phyloP scores from a whole-genome alignment of 2,329 filamentous ascomycete species.

The Exophiala sideris region DNA sequence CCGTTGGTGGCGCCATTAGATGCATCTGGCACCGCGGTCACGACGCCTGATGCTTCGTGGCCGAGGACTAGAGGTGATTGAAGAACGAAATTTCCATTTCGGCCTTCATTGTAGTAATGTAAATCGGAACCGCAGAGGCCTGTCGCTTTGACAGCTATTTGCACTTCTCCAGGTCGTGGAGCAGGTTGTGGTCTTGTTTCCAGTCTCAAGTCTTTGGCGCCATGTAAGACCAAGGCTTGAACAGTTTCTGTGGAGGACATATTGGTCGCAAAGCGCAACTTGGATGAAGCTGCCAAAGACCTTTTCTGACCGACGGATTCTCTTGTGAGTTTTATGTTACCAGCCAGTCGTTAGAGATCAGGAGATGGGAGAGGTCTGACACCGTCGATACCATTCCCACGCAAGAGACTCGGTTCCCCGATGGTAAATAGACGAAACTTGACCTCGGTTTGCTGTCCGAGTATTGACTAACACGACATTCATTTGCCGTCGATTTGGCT shows the following conservation, averaged over 20 bases:
- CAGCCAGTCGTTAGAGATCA: not conserved
- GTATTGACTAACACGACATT: no score
- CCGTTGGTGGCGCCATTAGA: slow-evolving; percentile 2
- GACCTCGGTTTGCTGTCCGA: no score
- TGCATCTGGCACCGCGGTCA: slow-evolving; percentile 59
- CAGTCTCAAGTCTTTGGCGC: slow-evolving; percentile 58
- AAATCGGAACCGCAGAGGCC: slow-evolving; percentile 70
- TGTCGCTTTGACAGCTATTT: slow-evolving; percentile 62
- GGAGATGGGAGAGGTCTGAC: no score
- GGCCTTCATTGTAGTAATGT: slow-evolving; percentile 84
- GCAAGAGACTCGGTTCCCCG: no score
- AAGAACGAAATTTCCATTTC: slow-evolving; percentile 82
- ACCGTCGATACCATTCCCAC: no score
- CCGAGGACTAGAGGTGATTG: slow-evolving; percentile 77
- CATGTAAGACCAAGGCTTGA: slow-evolving; percentile 55
- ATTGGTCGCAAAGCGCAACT: not conserved
- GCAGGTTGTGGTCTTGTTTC: slow-evolving; percentile 50
- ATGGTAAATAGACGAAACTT: no score
- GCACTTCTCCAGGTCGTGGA: slow-evolving; percentile 55
- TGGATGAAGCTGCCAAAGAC: no score
- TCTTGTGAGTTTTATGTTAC: no score
- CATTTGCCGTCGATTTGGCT: no score
- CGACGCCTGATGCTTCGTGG: slow-evolving; percentile 73
- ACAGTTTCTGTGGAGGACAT: slow-evolving; percentile 19
- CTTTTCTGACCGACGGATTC: no score